Conservation (phyloP, 1,284 basidiomycete genomes). For the Paramarasmius palmivorus region DNA sequence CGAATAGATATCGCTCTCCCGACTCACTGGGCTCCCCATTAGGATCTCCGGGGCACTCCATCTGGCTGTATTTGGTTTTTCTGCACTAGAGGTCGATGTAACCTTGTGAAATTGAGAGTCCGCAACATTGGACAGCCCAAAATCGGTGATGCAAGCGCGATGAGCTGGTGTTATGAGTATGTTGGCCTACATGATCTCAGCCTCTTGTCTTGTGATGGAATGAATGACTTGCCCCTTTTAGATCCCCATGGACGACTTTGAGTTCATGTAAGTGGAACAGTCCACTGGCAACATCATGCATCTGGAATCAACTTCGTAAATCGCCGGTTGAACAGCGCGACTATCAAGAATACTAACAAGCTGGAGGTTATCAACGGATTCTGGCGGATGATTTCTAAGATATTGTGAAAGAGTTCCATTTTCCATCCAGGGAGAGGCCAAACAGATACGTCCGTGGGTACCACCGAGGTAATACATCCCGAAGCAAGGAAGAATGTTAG, state of each 20-base stretch:
- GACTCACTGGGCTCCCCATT: no score
- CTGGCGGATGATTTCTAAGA: not conserved
- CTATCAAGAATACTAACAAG: no score
- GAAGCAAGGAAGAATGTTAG: constrained; percentile 3
- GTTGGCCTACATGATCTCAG: constrained; percentile 9
- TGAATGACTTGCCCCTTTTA: not conserved
- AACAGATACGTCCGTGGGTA: constrained; percentile 12
- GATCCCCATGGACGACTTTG: not conserved
- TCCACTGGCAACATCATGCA: not conserved
- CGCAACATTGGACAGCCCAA: constrained; percentile 4
- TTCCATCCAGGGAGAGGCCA: constrained; percentile 8
- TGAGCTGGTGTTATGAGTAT: constrained; percentile 9
- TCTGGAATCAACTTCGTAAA: no score
- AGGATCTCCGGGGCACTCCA: not conserved
- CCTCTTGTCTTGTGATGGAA: not conserved
- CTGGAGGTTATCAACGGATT: not conserved
- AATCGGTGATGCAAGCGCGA: constrained; percentile 14
- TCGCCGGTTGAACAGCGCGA: no score
- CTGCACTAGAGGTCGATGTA: not conserved
- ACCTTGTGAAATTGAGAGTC: not conserved
- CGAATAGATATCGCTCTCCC: not conserved
- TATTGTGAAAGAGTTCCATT: constrained; percentile 4
- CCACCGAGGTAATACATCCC: constrained; percentile 4
- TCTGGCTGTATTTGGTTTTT: not conserved
- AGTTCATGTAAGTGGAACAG: not conserved